Evolutionary conservation across 306 rosid species (phyloP).

Genomic region (Cucumis hystrix): DNA sequence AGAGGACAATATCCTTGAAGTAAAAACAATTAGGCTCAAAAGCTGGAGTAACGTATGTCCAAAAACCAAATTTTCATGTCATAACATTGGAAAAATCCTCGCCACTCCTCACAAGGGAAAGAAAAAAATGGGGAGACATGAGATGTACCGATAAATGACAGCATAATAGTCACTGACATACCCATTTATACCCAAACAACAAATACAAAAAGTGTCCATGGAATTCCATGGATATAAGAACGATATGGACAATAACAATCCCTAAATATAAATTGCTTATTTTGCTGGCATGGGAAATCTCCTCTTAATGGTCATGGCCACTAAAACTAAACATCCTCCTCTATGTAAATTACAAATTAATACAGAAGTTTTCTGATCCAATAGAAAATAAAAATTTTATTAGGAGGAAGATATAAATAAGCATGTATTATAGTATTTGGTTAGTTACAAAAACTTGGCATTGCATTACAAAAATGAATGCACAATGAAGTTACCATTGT

Average conservation of each 20-base stretch:
- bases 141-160: neutral
- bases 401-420: neutral
- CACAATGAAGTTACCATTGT: neutral
- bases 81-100: neutral
- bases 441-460: neutral
- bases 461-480: neutral
- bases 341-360: neutral
- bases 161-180: neutral
- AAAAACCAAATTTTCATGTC: neutral
- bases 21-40: neutral
- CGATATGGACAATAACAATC: neutral
- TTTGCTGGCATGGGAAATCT: neutral
- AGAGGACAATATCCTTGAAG: slow-evolving; percentile 7
- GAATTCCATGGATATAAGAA: neutral
- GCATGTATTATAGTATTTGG: neutral
- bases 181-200: neutral
- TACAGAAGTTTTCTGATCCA: neutral
- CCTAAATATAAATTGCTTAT: neutral
- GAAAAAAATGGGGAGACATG: neutral
- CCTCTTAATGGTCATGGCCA: neutral
- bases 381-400: neutral
- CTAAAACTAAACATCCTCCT: neutral
- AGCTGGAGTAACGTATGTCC: neutral
- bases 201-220: neutral
- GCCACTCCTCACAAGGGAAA: neutral